Evolutionary conservation across 345 rosid species (phyloP).

Genomic region (Psidium guajava): DNA sequence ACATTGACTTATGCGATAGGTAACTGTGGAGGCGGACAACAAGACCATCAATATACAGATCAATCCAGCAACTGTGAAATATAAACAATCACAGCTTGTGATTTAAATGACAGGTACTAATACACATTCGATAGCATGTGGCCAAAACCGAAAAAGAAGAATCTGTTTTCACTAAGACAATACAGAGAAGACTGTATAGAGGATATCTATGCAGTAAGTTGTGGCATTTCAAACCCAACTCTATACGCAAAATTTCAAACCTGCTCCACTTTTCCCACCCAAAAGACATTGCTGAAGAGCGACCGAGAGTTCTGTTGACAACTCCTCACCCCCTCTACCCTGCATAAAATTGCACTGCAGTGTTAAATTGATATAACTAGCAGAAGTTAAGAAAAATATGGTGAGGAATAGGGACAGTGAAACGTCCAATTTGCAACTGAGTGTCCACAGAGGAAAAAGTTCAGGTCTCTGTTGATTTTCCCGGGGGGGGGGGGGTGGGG

Average conservation of each 20-base stretch:
- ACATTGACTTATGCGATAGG: neutral
- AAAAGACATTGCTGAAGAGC: slow-evolving; percentile 69
- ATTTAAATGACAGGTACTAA: neutral
- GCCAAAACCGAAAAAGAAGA: too few species aligned
- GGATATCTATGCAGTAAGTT: neutral
- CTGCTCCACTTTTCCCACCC: slow-evolving; percentile 91
- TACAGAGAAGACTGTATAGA: too few species aligned
- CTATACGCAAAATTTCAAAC: slow-evolving; percentile 12
- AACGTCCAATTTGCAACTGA: neutral
- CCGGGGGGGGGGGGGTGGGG: rapidly evolving
- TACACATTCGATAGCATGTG: rapidly evolving
- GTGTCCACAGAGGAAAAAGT: neutral
- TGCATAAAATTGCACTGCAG: slow-evolving; percentile 6
- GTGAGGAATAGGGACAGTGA: neutral
- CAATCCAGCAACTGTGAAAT: slow-evolving; percentile 72
- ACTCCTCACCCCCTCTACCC: slow-evolving; percentile 95
- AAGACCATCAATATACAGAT: slow-evolving; percentile 79
- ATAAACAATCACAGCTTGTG: neutral
- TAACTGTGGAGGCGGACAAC: slow-evolving; percentile 17
- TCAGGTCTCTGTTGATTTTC: neutral
- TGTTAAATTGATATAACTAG: neutral
- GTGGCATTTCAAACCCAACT: neutral
- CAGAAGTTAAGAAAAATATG: neutral
- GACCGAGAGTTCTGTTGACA: slow-evolving; percentile 69
- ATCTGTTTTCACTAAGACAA: neutral